Evolutionary conservation across 2,329 filamentous ascomycete species (phyloP), one percentile per base, ranked within the genome.

Genomic region (Pseudocercospora musae): DNA sequence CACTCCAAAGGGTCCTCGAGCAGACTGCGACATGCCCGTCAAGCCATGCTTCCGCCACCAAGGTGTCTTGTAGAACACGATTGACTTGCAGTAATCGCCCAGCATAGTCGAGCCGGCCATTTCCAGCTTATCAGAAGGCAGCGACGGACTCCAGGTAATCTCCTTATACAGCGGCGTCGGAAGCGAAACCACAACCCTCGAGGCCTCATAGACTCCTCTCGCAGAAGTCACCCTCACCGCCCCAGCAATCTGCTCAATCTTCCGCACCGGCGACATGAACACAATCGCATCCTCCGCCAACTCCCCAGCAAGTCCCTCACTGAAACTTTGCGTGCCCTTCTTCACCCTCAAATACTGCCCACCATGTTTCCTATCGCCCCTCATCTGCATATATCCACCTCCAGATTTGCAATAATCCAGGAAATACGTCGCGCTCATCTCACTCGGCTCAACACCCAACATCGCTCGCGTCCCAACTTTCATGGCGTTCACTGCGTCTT

Each of bases 341-440:
- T 77, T 75, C 18, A 83, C 69, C 1, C 83, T 78, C 7, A 86
- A 74, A 66, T 84, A 78, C 65, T 86, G 82, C 0, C 80, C 85
- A 4, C 84, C 85, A 46, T 78, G 68, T 60, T 82, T 80, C 21
- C 75, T 69, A 66, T 86, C 84, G 0, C 82, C 84, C 0, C 81
- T 76, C 78, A 86, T 83, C 49, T 79, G 74, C 61, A 82, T 62
- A 2, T 86, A 73, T 0, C 85, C 84, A 4, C 79, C 79, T 2
- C 82, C 81, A 10, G 77, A 78, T 66, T 80, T 81, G 76, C 80
- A 82, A 73, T 87, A 85, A 67, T 84, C 77, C 21, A 87, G 74
- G 66, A 87, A 85, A 68, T 75, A 86, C 1, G 83, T 69, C 0
- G 84, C 83, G 6, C 78, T 81, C 4, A 85, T 68, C 11, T 85